These are phyloP conservation scores for Fomitopsis pinicola DNA, from an alignment of 1,284 basidiomycete species.

Conservation along the genomic window DNA sequence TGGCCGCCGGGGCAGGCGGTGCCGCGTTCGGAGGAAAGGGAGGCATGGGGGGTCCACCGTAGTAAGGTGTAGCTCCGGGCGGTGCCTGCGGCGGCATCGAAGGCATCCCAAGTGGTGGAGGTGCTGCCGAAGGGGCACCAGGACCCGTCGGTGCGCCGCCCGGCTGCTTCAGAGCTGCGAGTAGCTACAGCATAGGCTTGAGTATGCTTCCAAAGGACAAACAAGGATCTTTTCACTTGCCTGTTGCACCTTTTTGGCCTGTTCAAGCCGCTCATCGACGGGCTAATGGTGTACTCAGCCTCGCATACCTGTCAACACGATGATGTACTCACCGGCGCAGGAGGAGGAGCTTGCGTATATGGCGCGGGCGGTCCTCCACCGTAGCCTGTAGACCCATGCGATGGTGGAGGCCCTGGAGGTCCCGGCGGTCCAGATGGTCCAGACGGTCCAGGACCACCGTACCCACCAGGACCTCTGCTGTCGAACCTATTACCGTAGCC, in stretches of 20 bases:
- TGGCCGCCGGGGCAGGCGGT: conserved; percentile 7
- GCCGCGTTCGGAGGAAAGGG: conserved; percentile 9
- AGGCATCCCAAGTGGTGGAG: conserved; percentile 27
- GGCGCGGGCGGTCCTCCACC: conserved; percentile 25
- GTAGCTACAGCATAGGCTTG: conserved; percentile 34
- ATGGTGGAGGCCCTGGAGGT: conserved; percentile 14
- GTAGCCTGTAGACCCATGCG: conserved; percentile 15
- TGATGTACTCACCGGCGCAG: conserved; percentile 21
- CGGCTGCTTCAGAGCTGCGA: conserved; percentile 75
- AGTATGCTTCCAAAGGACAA: conserved; percentile 1
- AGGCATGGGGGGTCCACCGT: conserved; percentile 11
- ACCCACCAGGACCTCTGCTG: conserved; percentile 26
- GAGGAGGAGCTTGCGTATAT: conserved; percentile 24
- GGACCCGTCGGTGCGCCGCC: conserved; percentile 22
- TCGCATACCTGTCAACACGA: not conserved
- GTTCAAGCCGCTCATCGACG: conserved; percentile 70
- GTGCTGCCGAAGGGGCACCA: conserved; percentile 22
- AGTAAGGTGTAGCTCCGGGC: conserved; percentile 15
- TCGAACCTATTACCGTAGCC: conserved; percentile 32
- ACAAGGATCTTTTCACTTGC: conserved; percentile 25
- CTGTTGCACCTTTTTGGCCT: conserved; percentile 79
- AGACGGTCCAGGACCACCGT: conserved; percentile 25
- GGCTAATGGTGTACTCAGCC: conserved; percentile 21
- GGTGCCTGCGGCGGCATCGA: conserved; percentile 30
- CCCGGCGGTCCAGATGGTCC: conserved; percentile 18